Evolutionary conservation across 2,329 filamentous ascomycete species (phyloP), one percentile per base, ranked within the genome.

Genomic region (Penicillium occitanis): DNA sequence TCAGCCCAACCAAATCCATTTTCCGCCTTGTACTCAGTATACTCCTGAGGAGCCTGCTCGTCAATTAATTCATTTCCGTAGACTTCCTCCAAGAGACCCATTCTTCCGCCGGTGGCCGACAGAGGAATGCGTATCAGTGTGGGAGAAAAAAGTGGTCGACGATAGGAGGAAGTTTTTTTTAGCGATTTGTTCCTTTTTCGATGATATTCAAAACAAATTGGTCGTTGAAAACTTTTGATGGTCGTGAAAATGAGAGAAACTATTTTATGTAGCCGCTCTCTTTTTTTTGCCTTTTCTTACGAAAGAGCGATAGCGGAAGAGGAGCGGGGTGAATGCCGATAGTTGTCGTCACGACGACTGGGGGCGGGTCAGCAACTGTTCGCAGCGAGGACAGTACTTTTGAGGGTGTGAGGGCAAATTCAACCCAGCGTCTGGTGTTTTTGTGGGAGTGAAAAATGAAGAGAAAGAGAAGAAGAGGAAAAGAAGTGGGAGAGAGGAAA

Each of bases 1-100:
- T 93, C 92, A 74, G 94, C 95, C 95, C 95, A 98, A 79, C 92
- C 88, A 88, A 94, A 97, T 73, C 88, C 85, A 72, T 82, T 81
- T 70, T 84, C 82, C 69, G 84, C 77, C 77, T 85, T 82, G 71
- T 82, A 83, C 74, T 87, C 84, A 73, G 79, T 81, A 73, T 83
- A 82, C 73, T 82, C 79, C 67, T 80, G 74, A 59, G 78, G 76
- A 66, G 72, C 69, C 70, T 79, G 74, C 71, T 82, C 79, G 70
- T 80, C 75, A 71, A 78, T 78, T 76, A 80, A 72, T 75, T 79
- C 75, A 77, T 79, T 76, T 75, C 78, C 80, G 78, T 81, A 78
- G 71, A 80, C 73, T 73, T 82, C 80, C 75, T 81, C 80, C 76
- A 80, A 77, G 75, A 80, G 77, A 81, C 81, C 82, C 82, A 84